Percentiles rank a stretch among this genome's conserved stretches.
These are phyloP conservation scores for Umbelopsis sp. DNA, from an alignment of 192 early-diverging fungal genomes.

Conservation along the genomic window DNA sequence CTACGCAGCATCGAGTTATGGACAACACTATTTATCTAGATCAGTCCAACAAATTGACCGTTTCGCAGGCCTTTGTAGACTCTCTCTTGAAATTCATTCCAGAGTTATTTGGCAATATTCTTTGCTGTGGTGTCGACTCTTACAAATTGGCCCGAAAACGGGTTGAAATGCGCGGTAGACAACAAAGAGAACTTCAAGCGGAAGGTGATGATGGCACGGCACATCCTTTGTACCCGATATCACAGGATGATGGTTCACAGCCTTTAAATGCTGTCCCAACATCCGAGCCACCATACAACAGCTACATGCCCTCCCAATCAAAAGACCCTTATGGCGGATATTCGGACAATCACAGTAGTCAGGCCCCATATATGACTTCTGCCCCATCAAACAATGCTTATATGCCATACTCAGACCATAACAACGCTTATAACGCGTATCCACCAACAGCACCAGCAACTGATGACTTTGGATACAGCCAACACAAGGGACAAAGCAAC, in stretches of 20 bases:
- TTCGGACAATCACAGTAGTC: not conserved
- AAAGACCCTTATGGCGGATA: not conserved
- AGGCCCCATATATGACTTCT: not conserved
- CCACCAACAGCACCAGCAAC: too few relatives aligned
- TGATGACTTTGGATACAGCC: too few relatives aligned
- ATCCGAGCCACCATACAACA: not conserved
- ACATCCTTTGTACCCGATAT: not conserved
- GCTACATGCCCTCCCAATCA: not conserved
- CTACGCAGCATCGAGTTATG: not conserved
- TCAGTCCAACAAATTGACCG: not conserved
- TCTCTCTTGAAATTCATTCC: constrained; percentile 36
- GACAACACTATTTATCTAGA: constrained; percentile 11
- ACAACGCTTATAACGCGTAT: not conserved
- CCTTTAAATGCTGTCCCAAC: not conserved
- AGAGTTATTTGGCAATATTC: constrained; percentile 25
- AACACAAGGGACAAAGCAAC: too few relatives aligned
- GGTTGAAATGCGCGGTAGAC: constrained; percentile 19
- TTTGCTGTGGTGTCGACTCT: constrained; percentile 36
- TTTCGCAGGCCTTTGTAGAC: constrained; percentile 30
- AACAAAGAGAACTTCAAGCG: constrained; percentile 6
- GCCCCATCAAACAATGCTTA: not conserved
- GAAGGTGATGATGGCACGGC: not conserved
- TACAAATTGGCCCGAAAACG: constrained; percentile 32
- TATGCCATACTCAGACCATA: not conserved
- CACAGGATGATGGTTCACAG: constrained; percentile 13